Evolutionary conservation across 2,329 filamentous ascomycete genomes (phyloP).

Genomic region (Tothia fuscella): DNA sequence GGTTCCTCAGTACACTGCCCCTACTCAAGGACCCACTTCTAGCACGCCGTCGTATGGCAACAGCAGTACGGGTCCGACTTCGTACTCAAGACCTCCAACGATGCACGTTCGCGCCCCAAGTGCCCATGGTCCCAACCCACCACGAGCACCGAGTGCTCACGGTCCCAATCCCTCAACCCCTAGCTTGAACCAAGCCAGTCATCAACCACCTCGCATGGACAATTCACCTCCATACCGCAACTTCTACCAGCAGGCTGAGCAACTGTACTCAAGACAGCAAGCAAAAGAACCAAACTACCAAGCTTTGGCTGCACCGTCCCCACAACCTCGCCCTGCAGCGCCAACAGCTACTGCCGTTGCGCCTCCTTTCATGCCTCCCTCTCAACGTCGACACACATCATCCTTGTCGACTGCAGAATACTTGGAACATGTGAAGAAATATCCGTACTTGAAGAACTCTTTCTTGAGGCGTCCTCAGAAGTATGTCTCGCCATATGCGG

Average conservation of each 20-base stretch:
- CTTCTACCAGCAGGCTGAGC: slow-evolving; percentile 10
- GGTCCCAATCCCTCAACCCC: neutral
- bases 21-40: neutral
- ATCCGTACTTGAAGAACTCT: slow-evolving; percentile 34
- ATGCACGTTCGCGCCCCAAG: neutral
- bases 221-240: slow-evolving; percentile 7
- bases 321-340: neutral
- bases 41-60: no score
- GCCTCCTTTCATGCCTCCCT: slow-evolving; percentile 4
- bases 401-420: slow-evolving; percentile 25
- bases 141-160: neutral
- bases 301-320: neutral
- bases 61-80: neutral
- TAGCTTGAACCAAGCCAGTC: neutral
- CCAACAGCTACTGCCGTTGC: neutral
- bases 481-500: slow-evolving; percentile 36
- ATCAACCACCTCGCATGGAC: slow-evolving; percentile 4
- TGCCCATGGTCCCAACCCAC: neutral
- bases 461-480: slow-evolving; percentile 32
- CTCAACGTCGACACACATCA: slow-evolving; percentile 17
- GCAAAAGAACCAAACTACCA: neutral
- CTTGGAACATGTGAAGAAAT: slow-evolving; percentile 31
- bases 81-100: no score
- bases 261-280: slow-evolving; percentile 7
- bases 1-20: neutral